A percentile compares a stretch with the other conserved stretches of the same genome.
Evolutionary conservation across 1,284 basidiomycete genomes (phyloP).

Genomic region (Trichosporon inkin): DNA sequence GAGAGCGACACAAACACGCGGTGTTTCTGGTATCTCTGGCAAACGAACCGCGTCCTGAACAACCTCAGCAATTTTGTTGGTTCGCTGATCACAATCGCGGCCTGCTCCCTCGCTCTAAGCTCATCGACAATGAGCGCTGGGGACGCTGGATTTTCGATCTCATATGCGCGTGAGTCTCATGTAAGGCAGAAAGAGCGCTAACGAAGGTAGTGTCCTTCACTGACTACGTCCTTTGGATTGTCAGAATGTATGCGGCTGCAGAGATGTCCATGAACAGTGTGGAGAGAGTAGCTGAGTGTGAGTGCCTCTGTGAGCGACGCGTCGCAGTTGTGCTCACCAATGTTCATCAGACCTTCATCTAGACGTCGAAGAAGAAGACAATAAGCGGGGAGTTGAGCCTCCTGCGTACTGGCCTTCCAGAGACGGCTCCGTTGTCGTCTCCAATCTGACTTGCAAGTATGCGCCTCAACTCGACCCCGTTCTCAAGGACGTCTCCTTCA

Average conservation of each 20-base stretch:
- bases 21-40: slow-evolving; percentile 50
- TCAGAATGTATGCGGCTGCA: slow-evolving; percentile 51
- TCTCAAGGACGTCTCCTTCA: slow-evolving; percentile 53
- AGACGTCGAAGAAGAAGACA: slow-evolving; percentile 52
- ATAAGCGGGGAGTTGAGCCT: slow-evolving; percentile 50
- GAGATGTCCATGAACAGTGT: slow-evolving; percentile 52
- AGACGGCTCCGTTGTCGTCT: slow-evolving; percentile 51
- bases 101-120: slow-evolving; percentile 50
- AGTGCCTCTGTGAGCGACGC: slow-evolving; percentile 12
- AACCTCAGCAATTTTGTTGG: slow-evolving; percentile 52
- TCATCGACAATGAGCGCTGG: slow-evolving; percentile 48
- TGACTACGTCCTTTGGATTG: slow-evolving; percentile 53
- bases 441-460: slow-evolving; percentile 52
- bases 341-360: slow-evolving; percentile 45
- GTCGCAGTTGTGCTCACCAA: slow-evolving; percentile 6
- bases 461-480: slow-evolving; percentile 54
- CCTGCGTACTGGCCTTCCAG: slow-evolving; percentile 54
- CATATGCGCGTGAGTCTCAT: slow-evolving; percentile 39
- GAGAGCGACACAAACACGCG: slow-evolving; percentile 53
- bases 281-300: slow-evolving; percentile 55
- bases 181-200: background rate
- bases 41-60: slow-evolving; percentile 52
- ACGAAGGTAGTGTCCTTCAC: slow-evolving; percentile 47
- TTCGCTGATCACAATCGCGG: slow-evolving; percentile 51
- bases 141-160: slow-evolving; percentile 42